Evolutionary conservation across 306 rosid genomes (phyloP).

Genomic region (Begonia masoniana): DNA sequence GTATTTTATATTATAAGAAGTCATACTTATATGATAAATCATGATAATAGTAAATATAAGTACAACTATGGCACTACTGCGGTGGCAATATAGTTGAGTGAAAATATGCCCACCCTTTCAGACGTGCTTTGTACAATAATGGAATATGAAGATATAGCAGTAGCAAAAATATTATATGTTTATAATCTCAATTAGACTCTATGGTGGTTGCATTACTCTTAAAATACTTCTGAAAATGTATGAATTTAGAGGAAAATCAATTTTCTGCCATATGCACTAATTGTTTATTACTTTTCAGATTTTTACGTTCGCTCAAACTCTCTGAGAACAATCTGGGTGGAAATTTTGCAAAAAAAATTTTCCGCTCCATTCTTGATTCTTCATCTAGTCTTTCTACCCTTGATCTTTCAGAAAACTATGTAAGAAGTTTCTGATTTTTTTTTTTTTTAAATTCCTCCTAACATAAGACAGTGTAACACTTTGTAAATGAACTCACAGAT

Average conservation of each 20-base stretch:
- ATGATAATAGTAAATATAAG: too few species aligned
- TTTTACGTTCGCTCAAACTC: constrained; percentile 50
- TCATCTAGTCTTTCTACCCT: constrained; percentile 59
- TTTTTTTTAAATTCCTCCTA: constrained; percentile 12
- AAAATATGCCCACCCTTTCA: too few species aligned
- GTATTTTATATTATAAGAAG: too few species aligned
- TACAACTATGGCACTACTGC: too few species aligned
- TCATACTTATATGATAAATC: too few species aligned
- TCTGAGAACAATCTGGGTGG: constrained; percentile 40
- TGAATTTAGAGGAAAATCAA: not conserved
- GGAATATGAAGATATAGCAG: too few species aligned
- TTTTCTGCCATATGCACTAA: not conserved
- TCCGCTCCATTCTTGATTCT: constrained; percentile 45
- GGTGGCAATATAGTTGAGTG: too few species aligned
- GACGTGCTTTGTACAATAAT: too few species aligned
- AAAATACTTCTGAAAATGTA: too few species aligned
- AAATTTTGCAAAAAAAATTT: constrained; percentile 44
- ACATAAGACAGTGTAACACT: constrained; percentile 16
- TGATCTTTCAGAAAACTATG: constrained; percentile 78
- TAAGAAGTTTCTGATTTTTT: constrained; percentile 27
- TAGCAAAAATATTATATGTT: too few species aligned
- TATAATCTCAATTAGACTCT: too few species aligned
- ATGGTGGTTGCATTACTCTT: too few species aligned
- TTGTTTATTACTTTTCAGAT: constrained; percentile 6
- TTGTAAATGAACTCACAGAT: constrained; percentile 36